Percentiles rank a stretch among this genome's conserved stretches.
Conservation (phyloP, 495 filamentous ascomycete species). For the Aspergillus ellipticus region DNA sequence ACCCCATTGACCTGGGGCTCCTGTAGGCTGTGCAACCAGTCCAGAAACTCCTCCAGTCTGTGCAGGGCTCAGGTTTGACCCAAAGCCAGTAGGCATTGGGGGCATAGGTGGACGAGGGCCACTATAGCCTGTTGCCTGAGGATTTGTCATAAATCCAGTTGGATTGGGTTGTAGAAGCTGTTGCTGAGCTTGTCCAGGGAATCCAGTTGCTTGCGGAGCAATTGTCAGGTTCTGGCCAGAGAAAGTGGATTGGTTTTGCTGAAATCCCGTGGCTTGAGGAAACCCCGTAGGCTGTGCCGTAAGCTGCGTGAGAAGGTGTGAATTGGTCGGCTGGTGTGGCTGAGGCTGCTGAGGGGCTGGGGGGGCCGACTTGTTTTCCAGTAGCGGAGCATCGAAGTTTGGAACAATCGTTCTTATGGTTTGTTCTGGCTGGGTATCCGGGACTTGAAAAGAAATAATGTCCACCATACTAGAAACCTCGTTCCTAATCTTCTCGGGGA, state of each 20-base stretch:
- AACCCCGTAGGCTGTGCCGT: slow-evolving; percentile 64
- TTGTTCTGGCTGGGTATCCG: slow-evolving; percentile 62
- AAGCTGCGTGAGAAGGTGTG: slow-evolving; percentile 73
- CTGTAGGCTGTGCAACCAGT: slow-evolving; percentile 91
- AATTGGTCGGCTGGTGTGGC: slow-evolving; percentile 71
- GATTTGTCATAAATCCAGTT: slow-evolving; percentile 49
- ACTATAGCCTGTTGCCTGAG: slow-evolving; percentile 60
- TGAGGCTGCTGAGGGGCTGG: slow-evolving; percentile 84
- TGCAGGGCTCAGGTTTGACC: slow-evolving; percentile 60
- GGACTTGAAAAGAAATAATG: slow-evolving; percentile 93
- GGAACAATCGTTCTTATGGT: slow-evolving; percentile 65
- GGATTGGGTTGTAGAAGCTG: slow-evolving; percentile 44
- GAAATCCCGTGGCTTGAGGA: slow-evolving; percentile 58
- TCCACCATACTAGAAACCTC: slow-evolving; percentile 99
- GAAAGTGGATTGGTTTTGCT: slow-evolving; percentile 18
- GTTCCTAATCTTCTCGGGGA: slow-evolving; percentile 87
- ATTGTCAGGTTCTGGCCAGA: slow-evolving; percentile 12
- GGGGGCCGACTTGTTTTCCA: slow-evolving; percentile 60
- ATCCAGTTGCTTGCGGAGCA: slow-evolving; percentile 40
- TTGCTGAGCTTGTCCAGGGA: slow-evolving; percentile 38
- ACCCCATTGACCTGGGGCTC: slow-evolving; percentile 94
- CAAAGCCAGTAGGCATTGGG: slow-evolving; percentile 87
- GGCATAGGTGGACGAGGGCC: slow-evolving; percentile 89
- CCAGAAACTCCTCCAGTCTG: slow-evolving; percentile 58
- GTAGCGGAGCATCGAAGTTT: slow-evolving; percentile 64